Evolutionary conservation across 1,284 basidiomycete genomes (phyloP), one percentile per base, ranked within the genome.

Genomic region (Leccinum holopus): DNA sequence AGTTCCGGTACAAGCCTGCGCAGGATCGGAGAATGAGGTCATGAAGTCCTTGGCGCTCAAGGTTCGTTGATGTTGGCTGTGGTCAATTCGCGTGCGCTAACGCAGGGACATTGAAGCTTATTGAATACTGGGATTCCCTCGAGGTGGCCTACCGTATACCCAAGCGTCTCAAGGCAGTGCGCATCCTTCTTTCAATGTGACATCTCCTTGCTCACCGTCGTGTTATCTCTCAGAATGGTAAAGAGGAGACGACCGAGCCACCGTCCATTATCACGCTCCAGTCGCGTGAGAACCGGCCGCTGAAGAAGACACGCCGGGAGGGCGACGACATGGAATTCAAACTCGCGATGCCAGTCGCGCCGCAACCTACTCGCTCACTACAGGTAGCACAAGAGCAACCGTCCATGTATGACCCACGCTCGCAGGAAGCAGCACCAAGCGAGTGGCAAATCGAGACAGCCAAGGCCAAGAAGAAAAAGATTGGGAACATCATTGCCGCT

Each of bases 121-220:
- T 93, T 3, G 82, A 82, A 18, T 81, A 87, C 59, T 97, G 95
- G 95, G 83, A 85, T 37, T 81, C 81, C 18, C 81, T 97, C 52
- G 87, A 90, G 57, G 77, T 88, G 47, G 89, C 86, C 9, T 95
- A 92, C 75, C 88, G 94, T 67, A 97, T 97, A 83, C 90, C 92
- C 9, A 92, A 91, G 72, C 81, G 87, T 60, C 68, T 81, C 55
- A 84, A 82, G 72, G 76, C 69, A 49, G 74, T 80, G 70, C 61
- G 84, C 80, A 4, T 14, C 37, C 30, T 39, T 21, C 4, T n/a
- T n/a, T 37, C 21, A 16, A 44, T 30, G 33, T 21, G 32, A 10
- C 21, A 25, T 11, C 12, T 21, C 16, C 41, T 52, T 5, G 18
- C 55, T 64, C 18, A 62, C 18, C 9, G 9, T 60, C 16, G 44